These are phyloP conservation scores for Eucalyptus melliodora DNA, from an alignment of 345 rosid genomes.

Conservation along the genomic window DNA sequence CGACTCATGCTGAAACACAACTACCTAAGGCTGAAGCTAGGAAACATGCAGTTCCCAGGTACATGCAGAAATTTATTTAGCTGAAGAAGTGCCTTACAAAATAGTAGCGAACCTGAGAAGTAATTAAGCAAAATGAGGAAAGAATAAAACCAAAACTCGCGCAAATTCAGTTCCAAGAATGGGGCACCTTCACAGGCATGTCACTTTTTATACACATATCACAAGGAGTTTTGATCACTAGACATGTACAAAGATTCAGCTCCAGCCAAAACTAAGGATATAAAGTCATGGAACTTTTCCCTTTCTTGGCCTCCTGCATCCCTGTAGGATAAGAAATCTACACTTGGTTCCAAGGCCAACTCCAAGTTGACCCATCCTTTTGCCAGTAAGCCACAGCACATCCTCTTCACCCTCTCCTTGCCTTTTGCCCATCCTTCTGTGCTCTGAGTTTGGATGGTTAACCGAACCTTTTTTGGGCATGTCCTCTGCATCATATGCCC, in stretches of 20 bases:
- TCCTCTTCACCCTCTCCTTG: background rate
- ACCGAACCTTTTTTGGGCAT: background rate
- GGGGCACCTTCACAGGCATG: background rate
- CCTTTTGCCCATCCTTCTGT: background rate
- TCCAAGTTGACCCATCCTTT: background rate
- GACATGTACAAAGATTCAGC: background rate
- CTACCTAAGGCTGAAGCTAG: background rate
- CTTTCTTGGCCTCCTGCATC: background rate
- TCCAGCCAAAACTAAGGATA: background rate
- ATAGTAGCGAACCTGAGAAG: background rate
- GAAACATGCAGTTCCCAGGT: background rate
- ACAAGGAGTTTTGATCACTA: background rate
- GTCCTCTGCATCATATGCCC: background rate
- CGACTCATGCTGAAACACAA: background rate
- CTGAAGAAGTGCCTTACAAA: background rate
- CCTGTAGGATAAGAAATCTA: background rate
- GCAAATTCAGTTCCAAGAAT: background rate
- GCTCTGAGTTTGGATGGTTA: background rate
- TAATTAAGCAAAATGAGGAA: background rate
- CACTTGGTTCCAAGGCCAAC: background rate
- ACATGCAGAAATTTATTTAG: background rate
- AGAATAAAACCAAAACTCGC: background rate
- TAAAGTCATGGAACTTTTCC: background rate
- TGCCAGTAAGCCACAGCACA: background rate
- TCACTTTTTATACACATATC: background rate